phyloP scores from a whole-genome alignment of 1,139 yeast species.

The Protomyces arabidopsidicola region DNA sequence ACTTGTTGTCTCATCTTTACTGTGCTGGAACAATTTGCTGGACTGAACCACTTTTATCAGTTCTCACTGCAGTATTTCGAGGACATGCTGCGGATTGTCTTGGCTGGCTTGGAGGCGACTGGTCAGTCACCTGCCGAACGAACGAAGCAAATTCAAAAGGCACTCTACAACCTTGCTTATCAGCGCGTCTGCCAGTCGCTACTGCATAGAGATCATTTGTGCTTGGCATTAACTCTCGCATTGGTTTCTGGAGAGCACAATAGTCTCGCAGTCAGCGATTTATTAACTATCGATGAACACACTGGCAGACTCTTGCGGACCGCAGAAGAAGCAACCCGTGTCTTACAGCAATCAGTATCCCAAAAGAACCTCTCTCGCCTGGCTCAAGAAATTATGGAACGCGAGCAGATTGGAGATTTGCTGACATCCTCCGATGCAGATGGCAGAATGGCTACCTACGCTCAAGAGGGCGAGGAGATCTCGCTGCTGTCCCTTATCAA shows the following conservation, averaged over 20 bases:
- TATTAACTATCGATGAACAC: neutral
- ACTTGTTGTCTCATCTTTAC: slow-evolving; percentile 52
- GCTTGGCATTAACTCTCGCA: slow-evolving; percentile 47
- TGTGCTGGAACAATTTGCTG: slow-evolving; percentile 46
- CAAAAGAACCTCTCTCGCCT: neutral
- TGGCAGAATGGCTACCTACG: neutral
- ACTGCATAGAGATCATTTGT: slow-evolving; percentile 47
- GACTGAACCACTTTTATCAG: slow-evolving; percentile 52
- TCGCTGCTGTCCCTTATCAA: slow-evolving; percentile 33
- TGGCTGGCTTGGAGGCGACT: slow-evolving; percentile 35
- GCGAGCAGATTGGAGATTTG: neutral
- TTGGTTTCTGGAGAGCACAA: slow-evolving; percentile 8
- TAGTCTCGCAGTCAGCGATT: neutral
- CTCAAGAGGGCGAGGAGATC: neutral
- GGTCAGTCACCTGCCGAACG: slow-evolving; percentile 30
- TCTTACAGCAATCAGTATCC: neutral
- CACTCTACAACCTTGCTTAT: slow-evolving; percentile 49
- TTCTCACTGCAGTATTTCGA: slow-evolving; percentile 53
- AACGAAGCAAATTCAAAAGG: slow-evolving; percentile 39
- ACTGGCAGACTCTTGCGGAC: neutral
- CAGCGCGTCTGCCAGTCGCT: slow-evolving; percentile 50
- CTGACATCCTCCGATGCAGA: neutral
- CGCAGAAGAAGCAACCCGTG: neutral
- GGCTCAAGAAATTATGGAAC: neutral
- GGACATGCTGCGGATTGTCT: slow-evolving; percentile 44